phyloP scores from a whole-genome alignment of 192 early-diverging fungal genomes.

The Coemansia pectinata region DNA sequence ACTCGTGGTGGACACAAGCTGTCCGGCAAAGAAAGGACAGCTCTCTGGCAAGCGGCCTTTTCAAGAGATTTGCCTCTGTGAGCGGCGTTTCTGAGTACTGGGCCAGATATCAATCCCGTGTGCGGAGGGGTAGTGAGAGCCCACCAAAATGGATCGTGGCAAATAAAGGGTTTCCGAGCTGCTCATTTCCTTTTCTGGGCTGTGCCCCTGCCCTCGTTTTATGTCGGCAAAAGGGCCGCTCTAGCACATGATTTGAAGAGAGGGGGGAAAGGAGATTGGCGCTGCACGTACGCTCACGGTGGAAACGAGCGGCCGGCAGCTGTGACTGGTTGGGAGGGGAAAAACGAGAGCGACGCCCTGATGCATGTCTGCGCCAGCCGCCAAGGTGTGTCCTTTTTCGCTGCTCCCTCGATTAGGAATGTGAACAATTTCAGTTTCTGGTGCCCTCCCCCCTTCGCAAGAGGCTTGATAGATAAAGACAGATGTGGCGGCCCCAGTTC shows the following conservation, averaged over 20 bases:
- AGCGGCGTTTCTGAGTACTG: slow-evolving; percentile 1
- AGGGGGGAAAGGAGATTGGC: background rate
- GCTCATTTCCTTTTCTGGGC: slow-evolving; percentile 2
- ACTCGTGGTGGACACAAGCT: background rate
- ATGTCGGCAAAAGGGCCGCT: background rate
- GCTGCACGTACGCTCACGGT: slow-evolving; percentile 4
- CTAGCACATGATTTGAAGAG: slow-evolving; percentile 1
- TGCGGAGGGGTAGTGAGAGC: background rate
- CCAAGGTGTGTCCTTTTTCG: background rate
- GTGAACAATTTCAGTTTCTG: slow-evolving; percentile 6
- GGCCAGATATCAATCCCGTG: background rate
- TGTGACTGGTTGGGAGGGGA: background rate
- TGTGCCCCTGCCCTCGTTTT: background rate
- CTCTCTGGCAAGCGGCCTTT: background rate
- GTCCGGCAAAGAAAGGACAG: background rate
- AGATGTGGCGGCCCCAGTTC: background rate
- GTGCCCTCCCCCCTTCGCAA: background rate
- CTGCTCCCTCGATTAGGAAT: background rate
- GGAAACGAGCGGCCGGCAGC: background rate
- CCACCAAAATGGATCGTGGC: background rate
- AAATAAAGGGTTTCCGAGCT: background rate
- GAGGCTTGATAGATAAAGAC: slow-evolving; percentile 3
- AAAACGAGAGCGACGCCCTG: background rate
- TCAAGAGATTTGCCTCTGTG: background rate
- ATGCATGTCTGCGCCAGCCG: slow-evolving; percentile 1